Evolutionary conservation across 2,329 filamentous ascomycete genomes (phyloP).

Genomic region (Clarireedia homoeocarpa): DNA sequence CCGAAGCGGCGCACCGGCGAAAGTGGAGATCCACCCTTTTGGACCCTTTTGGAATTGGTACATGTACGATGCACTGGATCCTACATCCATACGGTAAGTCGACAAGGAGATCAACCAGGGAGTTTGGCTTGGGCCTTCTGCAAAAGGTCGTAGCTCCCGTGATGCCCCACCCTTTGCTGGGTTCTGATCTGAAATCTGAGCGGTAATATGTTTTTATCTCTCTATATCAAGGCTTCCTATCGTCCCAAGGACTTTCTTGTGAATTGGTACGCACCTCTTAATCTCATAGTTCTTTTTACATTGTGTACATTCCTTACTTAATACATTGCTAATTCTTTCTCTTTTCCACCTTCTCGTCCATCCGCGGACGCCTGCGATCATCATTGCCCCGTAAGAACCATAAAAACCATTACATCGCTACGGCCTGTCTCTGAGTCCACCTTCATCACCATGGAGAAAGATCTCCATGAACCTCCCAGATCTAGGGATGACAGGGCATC

Average conservation of each 20-base stretch:
- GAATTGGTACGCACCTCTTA: neutral
- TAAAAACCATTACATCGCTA: neutral
- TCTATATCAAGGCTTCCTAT: neutral
- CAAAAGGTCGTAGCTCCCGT: neutral
- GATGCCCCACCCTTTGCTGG: neutral
- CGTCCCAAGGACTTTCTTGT: neutral
- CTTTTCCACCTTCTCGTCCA: neutral
- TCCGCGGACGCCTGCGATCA: neutral
- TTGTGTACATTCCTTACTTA: neutral
- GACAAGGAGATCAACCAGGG: neutral
- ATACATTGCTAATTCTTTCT: neutral
- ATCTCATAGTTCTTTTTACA: neutral
- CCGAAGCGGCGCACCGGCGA: too few species aligned
- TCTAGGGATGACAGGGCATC: neutral
- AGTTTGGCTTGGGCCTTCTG: too few species aligned
- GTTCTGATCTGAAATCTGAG: constrained; percentile 1
- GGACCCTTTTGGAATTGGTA: too few species aligned
- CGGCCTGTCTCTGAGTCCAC: neutral
- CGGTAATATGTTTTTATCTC: neutral
- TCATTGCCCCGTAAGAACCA: neutral
- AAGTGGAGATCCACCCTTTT: too few species aligned
- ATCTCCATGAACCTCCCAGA: neutral
- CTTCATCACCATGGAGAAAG: constrained; percentile 4
- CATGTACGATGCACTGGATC: too few species aligned
- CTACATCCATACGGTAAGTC: too few species aligned